Evolutionary conservation across 2,329 filamentous ascomycete genomes (phyloP).

Genomic region (Fusarium torulosum): DNA sequence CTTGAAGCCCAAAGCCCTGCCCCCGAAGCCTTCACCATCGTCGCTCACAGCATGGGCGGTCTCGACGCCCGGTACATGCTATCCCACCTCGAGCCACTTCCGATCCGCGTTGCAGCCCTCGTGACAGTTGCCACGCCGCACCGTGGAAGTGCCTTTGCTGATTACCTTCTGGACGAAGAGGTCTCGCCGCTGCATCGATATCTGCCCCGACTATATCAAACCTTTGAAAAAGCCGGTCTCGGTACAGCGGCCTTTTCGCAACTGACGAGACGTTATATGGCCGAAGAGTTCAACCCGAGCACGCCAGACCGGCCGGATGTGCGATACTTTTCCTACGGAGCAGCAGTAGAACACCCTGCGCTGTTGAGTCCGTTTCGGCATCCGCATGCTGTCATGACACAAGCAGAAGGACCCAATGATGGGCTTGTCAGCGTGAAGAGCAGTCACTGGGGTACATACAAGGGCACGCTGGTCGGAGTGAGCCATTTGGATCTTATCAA

Average conservation of each 20-base stretch:
- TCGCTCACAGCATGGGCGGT: conserved; percentile 77
- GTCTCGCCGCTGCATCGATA: conserved; percentile 58
- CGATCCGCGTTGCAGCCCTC: conserved; percentile 63
- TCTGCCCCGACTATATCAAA: conserved; percentile 67
- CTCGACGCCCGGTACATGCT: conserved; percentile 76
- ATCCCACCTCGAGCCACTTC: conserved; percentile 63
- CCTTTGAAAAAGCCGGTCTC: conserved; percentile 64
- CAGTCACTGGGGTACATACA: conserved; percentile 72
- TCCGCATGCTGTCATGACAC: conserved; percentile 63
- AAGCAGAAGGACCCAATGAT: conserved; percentile 71
- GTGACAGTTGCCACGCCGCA: conserved; percentile 69
- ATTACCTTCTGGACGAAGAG: conserved; percentile 61
- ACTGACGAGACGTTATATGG: conserved; percentile 70
- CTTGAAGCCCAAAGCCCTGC: conserved; percentile 61
- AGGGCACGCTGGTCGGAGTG: conserved; percentile 71
- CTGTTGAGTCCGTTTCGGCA: conserved; percentile 73
- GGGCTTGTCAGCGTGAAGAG: conserved; percentile 76
- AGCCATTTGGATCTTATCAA: conserved; percentile 76
- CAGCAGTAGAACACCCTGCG: conserved; percentile 62
- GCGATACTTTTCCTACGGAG: conserved; percentile 73
- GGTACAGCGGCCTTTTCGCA: conserved; percentile 72
- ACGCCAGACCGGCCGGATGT: conserved; percentile 66
- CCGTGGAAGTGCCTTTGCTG: conserved; percentile 67
- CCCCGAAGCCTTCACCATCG: conserved; percentile 74
- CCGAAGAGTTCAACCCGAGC: conserved; percentile 68